Percentiles rank a stretch among this genome's conserved stretches.
Evolutionary conservation across 2,329 filamentous ascomycete species (phyloP).

Genomic region (Epichloe baconii): DNA sequence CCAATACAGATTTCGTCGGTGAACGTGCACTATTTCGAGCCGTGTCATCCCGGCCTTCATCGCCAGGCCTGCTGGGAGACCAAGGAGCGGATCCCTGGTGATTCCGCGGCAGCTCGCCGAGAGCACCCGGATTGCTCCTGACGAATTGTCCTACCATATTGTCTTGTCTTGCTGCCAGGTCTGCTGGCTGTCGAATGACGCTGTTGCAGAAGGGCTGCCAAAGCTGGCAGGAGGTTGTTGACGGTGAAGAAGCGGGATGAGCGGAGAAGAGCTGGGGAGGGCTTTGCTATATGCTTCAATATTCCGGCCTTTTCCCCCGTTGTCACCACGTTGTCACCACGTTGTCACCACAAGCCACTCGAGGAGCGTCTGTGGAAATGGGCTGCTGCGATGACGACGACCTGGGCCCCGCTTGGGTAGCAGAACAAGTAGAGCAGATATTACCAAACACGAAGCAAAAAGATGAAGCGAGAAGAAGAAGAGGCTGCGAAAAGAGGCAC

Average conservation of each 20-base stretch:
- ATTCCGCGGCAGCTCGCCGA: slow-evolving; percentile 46
- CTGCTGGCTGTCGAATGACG: not conserved
- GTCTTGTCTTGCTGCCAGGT: slow-evolving; percentile 11
- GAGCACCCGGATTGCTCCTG: slow-evolving; percentile 28
- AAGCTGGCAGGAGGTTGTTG: slow-evolving; percentile 32
- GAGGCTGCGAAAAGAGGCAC: not conserved
- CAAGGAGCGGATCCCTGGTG: slow-evolving; percentile 29
- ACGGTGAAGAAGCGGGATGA: slow-evolving; percentile 34
- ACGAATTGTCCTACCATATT: slow-evolving; percentile 22
- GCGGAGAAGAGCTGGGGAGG: slow-evolving; percentile 9
- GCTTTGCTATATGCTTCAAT: slow-evolving; percentile 5
- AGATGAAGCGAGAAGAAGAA: not conserved
- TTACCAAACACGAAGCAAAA: not conserved
- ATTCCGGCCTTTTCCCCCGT: slow-evolving; percentile 1
- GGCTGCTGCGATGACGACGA: not conserved
- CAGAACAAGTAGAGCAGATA: not conserved
- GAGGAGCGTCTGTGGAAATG: not conserved
- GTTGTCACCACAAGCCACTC: not conserved
- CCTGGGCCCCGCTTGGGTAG: not conserved
- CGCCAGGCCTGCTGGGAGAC: slow-evolving; percentile 26
- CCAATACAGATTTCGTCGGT: slow-evolving; percentile 17
- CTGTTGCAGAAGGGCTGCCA: slow-evolving; percentile 8
- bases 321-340: not conserved
- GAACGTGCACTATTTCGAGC: not conserved
- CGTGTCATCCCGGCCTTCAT: slow-evolving; percentile 18